These are phyloP conservation scores for Phaseolus coccineus DNA, from an alignment of 331 rosid species.

Conservation along the genomic window DNA sequence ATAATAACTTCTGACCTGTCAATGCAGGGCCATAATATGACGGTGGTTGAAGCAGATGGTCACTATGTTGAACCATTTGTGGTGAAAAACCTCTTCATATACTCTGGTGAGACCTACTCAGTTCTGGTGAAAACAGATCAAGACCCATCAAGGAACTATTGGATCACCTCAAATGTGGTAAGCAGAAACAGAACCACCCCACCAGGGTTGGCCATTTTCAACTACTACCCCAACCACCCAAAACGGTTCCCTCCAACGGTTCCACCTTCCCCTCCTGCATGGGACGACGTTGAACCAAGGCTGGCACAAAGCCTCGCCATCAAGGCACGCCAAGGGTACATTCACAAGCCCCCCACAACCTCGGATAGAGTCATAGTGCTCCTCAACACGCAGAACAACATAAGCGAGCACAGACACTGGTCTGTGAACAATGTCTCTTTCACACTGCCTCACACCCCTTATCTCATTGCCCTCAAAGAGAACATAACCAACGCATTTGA, in stretches of 20 bases:
- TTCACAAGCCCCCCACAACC: conserved; percentile 62
- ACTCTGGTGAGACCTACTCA: conserved; percentile 93
- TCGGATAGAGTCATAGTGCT: conserved; percentile 75
- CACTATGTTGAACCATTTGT: conserved; percentile 85
- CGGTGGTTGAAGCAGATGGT: conserved; percentile 94
- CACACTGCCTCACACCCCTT: conserved; percentile 73
- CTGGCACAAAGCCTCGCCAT: conserved; percentile 71
- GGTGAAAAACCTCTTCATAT: conserved; percentile 72
- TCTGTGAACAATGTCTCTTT: conserved; percentile 82
- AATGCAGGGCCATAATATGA: conserved; percentile 86
- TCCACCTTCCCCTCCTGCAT: conserved; percentile 72
- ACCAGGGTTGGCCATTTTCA: conserved; percentile 68
- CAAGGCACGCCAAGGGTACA: conserved; percentile 61
- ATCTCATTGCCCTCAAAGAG: conserved; percentile 67
- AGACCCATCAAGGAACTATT: conserved; percentile 81
- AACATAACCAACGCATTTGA: conserved; percentile 55
- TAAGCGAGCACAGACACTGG: conserved; percentile 55
- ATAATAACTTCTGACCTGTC: neutral
- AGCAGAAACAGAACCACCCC: conserved; percentile 69
- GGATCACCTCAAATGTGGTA: conserved; percentile 74
- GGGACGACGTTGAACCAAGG: conserved; percentile 59
- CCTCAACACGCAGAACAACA: conserved; percentile 77
- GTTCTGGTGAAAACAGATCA: conserved; percentile 74
- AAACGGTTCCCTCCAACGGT: conserved; percentile 57
- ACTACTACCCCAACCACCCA: conserved; percentile 94